Conservation (phyloP, 345 rosid genomes). For the Syzygium jambos region DNA sequence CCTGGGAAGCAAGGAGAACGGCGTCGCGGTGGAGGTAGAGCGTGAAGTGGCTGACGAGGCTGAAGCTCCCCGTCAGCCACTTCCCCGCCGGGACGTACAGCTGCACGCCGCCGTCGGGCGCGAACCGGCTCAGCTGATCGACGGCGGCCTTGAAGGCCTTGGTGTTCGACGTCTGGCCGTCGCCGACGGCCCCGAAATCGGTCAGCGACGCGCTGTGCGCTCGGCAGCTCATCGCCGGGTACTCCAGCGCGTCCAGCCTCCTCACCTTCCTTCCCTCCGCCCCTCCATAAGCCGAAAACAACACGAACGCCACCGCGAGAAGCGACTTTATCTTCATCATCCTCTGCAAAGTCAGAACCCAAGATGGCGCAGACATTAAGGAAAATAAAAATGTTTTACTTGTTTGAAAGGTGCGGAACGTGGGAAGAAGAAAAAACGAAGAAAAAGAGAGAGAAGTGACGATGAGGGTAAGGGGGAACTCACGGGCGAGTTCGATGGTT, state of each 20-base stretch:
- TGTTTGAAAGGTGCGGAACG: not conserved
- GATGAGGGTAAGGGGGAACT: not conserved
- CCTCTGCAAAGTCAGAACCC: slow-evolving; percentile 14
- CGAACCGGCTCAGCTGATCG: slow-evolving; percentile 38
- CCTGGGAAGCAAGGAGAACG: slow-evolving; percentile 77
- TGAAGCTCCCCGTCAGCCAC: slow-evolving; percentile 90
- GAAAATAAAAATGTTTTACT: not conserved
- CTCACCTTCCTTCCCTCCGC: slow-evolving; percentile 30
- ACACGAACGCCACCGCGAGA: not conserved
- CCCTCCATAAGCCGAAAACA: slow-evolving; percentile 8
- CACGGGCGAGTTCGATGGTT: not conserved
- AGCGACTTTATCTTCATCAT: slow-evolving; percentile 2
- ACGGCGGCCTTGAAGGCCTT: slow-evolving; percentile 73
- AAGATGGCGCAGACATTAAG: not conserved
- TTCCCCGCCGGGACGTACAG: slow-evolving; percentile 73
- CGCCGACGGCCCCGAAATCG: slow-evolving; percentile 87
- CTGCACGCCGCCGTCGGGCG: slow-evolving; percentile 58
- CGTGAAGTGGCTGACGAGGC: slow-evolving; percentile 77
- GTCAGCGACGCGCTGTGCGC: slow-evolving; percentile 71
- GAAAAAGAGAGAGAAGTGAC: not conserved
- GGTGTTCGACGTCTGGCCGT: slow-evolving; percentile 71
- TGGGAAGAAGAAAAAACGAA: not conserved
- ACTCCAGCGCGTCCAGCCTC: slow-evolving; percentile 35
- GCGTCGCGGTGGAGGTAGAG: slow-evolving; percentile 81
- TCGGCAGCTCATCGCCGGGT: slow-evolving; percentile 70